phyloP scores from a whole-genome alignment of 306 rosid species.

The Cicer bijugum region DNA sequence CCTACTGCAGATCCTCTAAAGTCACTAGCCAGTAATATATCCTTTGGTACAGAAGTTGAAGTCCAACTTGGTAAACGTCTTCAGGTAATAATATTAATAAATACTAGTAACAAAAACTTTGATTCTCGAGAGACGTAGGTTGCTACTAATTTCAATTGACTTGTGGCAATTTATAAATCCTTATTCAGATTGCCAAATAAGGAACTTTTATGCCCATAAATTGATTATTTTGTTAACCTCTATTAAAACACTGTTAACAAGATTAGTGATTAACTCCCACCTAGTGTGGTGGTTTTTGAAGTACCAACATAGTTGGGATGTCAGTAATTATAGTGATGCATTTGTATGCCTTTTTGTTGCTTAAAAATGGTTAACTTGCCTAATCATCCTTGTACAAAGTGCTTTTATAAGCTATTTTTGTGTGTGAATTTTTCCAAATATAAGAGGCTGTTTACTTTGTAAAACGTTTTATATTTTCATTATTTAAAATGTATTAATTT shows the following conservation, averaged over 20 bases:
- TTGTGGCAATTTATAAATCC: not conserved
- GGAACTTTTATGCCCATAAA: not conserved
- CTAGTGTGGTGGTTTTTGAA: no score
- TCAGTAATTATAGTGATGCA: no score
- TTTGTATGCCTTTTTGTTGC: no score
- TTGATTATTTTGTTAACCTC: not conserved
- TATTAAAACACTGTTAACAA: not conserved
- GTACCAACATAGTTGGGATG: no score
- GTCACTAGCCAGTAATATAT: slow-evolving; percentile 84
- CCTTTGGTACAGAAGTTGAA: slow-evolving; percentile 92
- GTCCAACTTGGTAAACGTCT: slow-evolving; percentile 94
- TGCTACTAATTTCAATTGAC: not conserved
- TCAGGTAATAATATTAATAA: slow-evolving; percentile 58
- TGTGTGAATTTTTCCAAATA: not conserved
- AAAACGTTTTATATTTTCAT: no score
- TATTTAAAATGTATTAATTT: no score
- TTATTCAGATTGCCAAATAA: not conserved
- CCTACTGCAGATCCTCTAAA: slow-evolving; percentile 87
- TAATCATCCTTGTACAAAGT: not conserved
- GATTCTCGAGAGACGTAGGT: slow-evolving; percentile 13
- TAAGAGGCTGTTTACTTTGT: no score
- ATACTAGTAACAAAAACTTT: slow-evolving; percentile 15
- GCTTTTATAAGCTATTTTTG: not conserved
- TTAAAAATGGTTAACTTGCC: not conserved
- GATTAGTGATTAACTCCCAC: not conserved